Evolutionary conservation across 164 flowering plant species (phyloP).

Genomic region (Vitis rotundifolia): DNA sequence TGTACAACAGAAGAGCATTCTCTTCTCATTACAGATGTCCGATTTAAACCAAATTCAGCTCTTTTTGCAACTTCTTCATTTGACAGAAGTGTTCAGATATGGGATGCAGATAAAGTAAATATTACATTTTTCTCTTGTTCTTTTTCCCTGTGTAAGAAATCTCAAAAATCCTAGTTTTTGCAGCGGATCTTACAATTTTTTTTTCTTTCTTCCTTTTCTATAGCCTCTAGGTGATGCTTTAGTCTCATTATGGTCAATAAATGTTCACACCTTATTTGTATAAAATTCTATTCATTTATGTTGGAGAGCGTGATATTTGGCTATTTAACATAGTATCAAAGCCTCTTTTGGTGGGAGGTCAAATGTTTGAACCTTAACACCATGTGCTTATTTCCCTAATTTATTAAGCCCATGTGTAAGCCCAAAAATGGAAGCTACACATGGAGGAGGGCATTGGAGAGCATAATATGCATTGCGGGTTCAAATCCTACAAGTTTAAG

Average conservation of each 20-base stretch:
- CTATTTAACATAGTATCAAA: too few relatives aligned
- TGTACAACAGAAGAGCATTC: conserved; percentile 9
- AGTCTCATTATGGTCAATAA: not conserved
- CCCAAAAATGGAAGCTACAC: too few relatives aligned
- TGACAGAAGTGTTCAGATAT: conserved; percentile 23
- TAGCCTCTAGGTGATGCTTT: not conserved
- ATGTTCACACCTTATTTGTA: not conserved
- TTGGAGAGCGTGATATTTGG: too few relatives aligned
- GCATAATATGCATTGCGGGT: too few relatives aligned
- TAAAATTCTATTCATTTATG: too few relatives aligned
- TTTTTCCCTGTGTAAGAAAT: not conserved
- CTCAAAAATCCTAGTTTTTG: too few relatives aligned
- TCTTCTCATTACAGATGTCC: conserved; percentile 25
- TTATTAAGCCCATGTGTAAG: too few relatives aligned
- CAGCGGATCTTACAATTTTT: not conserved
- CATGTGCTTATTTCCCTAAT: too few relatives aligned
- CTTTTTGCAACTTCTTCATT: conserved; percentile 27
- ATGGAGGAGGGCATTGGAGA: too few relatives aligned
- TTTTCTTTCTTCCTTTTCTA: not conserved
- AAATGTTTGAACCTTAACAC: too few relatives aligned
- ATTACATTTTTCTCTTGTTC: not conserved
- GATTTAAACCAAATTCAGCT: conserved; percentile 23
- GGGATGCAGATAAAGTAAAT: conserved; percentile 27
- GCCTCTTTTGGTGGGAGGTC: too few relatives aligned
- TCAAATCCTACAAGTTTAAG: too few relatives aligned